These are phyloP conservation scores for Sanghuangporus weigelae DNA, from an alignment of 1,284 basidiomycete species.

Conservation along the genomic window DNA sequence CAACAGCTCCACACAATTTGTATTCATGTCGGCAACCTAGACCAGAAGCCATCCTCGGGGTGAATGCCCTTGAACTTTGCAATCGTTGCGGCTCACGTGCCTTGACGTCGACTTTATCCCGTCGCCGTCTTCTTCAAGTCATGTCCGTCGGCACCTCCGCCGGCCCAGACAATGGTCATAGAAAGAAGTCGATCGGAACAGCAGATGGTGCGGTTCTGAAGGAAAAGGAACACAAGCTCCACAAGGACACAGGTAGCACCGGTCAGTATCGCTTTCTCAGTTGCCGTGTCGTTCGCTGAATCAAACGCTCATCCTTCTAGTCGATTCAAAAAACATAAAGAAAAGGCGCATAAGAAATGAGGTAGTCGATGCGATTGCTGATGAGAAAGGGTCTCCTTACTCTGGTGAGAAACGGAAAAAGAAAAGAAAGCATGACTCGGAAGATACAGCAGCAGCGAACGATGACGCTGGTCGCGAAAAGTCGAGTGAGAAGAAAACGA, in stretches of 20 bases:
- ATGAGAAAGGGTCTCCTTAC: background rate
- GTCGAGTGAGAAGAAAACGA: background rate
- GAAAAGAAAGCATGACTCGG: slow-evolving; percentile 31
- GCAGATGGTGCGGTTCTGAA: slow-evolving; percentile 7
- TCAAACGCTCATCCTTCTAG: background rate
- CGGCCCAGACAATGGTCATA: background rate
- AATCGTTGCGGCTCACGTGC: no score
- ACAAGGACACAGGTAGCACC: slow-evolving; percentile 9
- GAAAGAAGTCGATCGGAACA: no score
- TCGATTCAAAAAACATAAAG: slow-evolving; percentile 24
- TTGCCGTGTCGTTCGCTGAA: background rate
- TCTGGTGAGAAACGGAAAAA: slow-evolving; percentile 22
- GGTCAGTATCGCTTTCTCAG: slow-evolving; percentile 6
- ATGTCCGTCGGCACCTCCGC: background rate
- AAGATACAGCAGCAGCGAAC: slow-evolving; percentile 23
- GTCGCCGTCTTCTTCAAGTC: background rate
- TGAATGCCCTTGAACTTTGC: no score
- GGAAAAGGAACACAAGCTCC: slow-evolving; percentile 23
- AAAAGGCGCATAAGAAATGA: slow-evolving; percentile 20
- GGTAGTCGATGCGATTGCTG: background rate
- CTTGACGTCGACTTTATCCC: no score
- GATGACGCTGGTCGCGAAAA: background rate
- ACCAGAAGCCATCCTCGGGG: no score
- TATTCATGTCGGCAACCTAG: background rate
- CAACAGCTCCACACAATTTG: background rate